phyloP scores from a whole-genome alignment of 768 basidiomycete genomes.

The Psilocybe azurescens region DNA sequence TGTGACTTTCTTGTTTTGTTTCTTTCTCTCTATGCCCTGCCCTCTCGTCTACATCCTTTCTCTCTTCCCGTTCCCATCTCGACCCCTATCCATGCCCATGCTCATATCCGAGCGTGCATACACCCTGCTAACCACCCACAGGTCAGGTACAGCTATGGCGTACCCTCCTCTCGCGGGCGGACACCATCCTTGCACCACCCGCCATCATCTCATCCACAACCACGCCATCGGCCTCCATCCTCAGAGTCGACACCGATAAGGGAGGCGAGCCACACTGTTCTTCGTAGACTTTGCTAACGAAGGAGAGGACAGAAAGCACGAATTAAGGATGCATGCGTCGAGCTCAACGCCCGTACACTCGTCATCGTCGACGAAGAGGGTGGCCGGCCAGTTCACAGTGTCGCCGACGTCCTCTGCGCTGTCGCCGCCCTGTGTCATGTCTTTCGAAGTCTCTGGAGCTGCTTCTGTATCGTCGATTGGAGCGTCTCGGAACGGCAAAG shows the following conservation, averaged over 20 bases:
- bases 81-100: not conserved
- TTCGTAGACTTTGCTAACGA: constrained; percentile 24
- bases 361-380: constrained; percentile 1
- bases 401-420: constrained; percentile 5
- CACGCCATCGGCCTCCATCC: not conserved
- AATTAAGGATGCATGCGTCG: constrained; percentile 20
- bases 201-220: not conserved
- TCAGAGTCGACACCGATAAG: constrained; percentile 24
- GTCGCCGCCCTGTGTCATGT: not conserved
- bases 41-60: not conserved
- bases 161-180: constrained; percentile 80
- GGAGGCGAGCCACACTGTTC: constrained; percentile 39
- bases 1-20: constrained; percentile 31
- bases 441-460: too few relatives aligned
- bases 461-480: too few relatives aligned
- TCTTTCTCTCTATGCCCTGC: not conserved
- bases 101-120: not conserved
- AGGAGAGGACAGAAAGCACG: not conserved
- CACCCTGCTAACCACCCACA: constrained; percentile 27
- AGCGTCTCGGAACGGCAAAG: too few relatives aligned
- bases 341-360: constrained; percentile 15
- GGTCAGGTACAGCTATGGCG: constrained; percentile 94
- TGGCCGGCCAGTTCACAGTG: not conserved
- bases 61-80: not conserved
- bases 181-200: constrained; percentile 38